Evolutionary conservation across 129 eudicot species (phyloP).

Genomic region (Chrysanthemum seticuspe): DNA sequence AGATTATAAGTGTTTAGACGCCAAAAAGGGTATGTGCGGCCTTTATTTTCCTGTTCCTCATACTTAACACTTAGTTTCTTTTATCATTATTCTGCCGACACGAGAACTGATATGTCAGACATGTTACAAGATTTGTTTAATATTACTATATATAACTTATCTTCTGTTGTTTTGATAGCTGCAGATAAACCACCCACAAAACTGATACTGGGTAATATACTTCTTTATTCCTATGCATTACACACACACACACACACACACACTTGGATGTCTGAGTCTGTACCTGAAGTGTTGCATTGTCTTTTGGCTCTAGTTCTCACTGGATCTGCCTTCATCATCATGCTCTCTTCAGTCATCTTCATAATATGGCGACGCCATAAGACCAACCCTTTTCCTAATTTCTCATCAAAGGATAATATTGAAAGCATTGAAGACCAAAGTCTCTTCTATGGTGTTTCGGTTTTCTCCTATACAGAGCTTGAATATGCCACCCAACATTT

Average conservation of each 20-base stretch:
- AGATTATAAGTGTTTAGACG: neutral
- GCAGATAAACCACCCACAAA: neutral
- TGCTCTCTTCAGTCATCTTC: constrained; percentile 23
- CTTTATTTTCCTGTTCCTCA: neutral
- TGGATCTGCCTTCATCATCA: constrained; percentile 30
- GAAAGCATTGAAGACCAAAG: constrained; percentile 33
- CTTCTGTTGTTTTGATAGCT: neutral
- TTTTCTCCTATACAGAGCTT: constrained; percentile 53
- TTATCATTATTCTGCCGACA: neutral
- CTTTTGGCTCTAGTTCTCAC: constrained; percentile 21
- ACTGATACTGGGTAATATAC: constrained; percentile 13
- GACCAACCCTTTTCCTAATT: constrained; percentile 21
- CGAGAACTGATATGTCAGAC: neutral
- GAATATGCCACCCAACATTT: constrained; percentile 57
- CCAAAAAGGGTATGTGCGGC: neutral
- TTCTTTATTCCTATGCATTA: neutral
- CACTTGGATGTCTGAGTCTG: neutral
- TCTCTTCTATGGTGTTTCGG: constrained; percentile 40
- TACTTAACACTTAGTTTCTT: too few species aligned
- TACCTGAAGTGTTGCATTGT: neutral
- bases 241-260: neutral
- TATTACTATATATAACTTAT: neutral
- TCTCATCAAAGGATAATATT: constrained; percentile 28
- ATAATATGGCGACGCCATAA: constrained; percentile 31
- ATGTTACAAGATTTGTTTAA: too few species aligned